A percentile compares a stretch with the other conserved stretches of the same genome.
These are phyloP conservation scores for Sisymbrium altissimum DNA, from an alignment of 345 rosid genomes.

Conservation along the genomic window DNA sequence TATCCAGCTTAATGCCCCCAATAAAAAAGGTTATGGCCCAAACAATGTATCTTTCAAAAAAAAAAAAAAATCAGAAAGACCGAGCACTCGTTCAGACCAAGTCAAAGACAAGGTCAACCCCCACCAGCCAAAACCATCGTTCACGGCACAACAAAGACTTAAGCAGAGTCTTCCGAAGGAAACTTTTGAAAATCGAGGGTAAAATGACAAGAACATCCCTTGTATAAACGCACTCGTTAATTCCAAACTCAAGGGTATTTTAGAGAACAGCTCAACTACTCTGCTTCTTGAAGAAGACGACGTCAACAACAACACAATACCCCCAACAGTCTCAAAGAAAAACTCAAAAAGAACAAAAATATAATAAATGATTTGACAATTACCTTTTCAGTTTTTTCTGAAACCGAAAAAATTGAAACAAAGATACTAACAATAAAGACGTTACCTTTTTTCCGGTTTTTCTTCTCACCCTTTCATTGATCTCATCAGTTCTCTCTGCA, in stretches of 20 bases:
- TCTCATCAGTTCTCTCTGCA: neutral
- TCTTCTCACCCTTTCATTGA: neutral
- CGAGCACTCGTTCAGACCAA: conserved; percentile 19
- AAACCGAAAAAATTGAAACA: conserved; percentile 3
- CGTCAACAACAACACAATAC: conserved; percentile 18
- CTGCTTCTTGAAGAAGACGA: conserved; percentile 8
- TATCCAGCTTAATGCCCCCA: too few species aligned
- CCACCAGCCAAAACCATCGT: conserved; percentile 22
- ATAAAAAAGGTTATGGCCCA: neutral
- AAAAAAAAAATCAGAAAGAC: neutral
- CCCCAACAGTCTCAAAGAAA: conserved; percentile 1
- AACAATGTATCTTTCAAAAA: neutral
- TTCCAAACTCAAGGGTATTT: neutral
- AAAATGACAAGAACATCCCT: conserved; percentile 6
- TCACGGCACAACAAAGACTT: conserved; percentile 22
- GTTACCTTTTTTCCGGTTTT: neutral
- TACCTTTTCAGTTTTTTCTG: neutral
- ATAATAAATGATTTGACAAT: neutral
- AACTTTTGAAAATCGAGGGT: neutral
- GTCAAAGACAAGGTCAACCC: conserved; percentile 28
- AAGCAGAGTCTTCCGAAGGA: neutral
- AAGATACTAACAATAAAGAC: conserved; percentile 4
- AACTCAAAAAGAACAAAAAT: neutral
- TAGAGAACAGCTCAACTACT: conserved; percentile 26
- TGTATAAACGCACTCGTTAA: neutral